phyloP scores from a whole-genome alignment of 768 basidiomycete genomes.

The Filobasidium floriforme region DNA sequence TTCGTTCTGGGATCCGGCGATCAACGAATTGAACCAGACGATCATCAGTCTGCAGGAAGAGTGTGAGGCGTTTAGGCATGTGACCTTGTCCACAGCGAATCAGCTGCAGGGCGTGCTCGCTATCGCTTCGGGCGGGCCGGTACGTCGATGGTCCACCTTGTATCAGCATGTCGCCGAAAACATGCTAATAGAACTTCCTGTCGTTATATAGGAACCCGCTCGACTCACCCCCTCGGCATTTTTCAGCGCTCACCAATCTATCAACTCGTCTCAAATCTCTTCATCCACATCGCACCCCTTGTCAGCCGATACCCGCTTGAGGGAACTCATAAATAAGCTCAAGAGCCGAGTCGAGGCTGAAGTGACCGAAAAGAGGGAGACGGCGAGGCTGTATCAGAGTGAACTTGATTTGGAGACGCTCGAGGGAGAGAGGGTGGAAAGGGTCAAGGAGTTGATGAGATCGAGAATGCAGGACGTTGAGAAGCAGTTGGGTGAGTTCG shows the following conservation, averaged over 20 bases:
- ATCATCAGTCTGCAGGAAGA: conserved; percentile 42
- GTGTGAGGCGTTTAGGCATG: conserved; percentile 43
- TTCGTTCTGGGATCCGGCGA: conserved; percentile 33
- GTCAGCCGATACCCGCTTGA: conserved; percentile 33
- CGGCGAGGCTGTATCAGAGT: conserved; percentile 13
- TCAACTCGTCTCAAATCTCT: conserved; percentile 22
- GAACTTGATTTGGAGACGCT: conserved; percentile 18
- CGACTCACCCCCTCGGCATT: conserved; percentile 36
- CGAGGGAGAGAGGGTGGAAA: conserved; percentile 30
- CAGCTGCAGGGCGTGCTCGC: conserved; percentile 33
- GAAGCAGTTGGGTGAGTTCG: conserved; percentile 28
- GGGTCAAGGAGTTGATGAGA: conserved; percentile 30
- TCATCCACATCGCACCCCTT: conserved; percentile 40
- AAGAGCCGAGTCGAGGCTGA: conserved; percentile 25
- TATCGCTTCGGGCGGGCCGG: conserved; percentile 28
- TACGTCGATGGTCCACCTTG: conserved; percentile 18
- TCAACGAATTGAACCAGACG: conserved; percentile 36
- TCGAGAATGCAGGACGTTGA: conserved; percentile 40
- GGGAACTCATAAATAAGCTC: conserved; percentile 31
- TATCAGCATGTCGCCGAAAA: background rate
- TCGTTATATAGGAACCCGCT: conserved; percentile 28
- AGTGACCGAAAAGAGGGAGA: conserved; percentile 30
- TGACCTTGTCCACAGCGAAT: conserved; percentile 40
- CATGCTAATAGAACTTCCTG: background rate
- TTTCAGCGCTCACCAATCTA: conserved; percentile 26